Percentiles rank a stretch among this genome's conserved stretches.
phyloP scores from a whole-genome alignment of 169 alveolate genomes.

The Plasmodium chabaudi region DNA sequence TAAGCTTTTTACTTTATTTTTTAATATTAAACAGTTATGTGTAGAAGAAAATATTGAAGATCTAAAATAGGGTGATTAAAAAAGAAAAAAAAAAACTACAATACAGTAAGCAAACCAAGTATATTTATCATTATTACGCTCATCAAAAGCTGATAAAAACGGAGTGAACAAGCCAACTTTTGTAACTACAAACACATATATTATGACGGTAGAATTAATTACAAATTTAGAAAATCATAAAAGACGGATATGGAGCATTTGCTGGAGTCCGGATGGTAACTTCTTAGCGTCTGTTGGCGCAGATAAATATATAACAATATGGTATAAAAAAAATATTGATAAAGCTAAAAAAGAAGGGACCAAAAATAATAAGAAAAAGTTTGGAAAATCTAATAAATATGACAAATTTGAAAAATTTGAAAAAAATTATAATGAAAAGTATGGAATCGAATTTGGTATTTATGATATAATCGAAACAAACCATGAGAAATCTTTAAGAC shows the following conservation, averaged over 20 bases:
- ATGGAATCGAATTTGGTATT: constrained; percentile 14
- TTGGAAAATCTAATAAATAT: not conserved
- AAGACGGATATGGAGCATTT: constrained; percentile 67
- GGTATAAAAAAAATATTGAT: constrained; percentile 36
- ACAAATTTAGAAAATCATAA: constrained; percentile 62
- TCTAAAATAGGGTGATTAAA: too few relatives aligned
- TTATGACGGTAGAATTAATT: constrained; percentile 43
- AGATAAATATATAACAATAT: constrained; percentile 57
- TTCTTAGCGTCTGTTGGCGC: constrained; percentile 63
- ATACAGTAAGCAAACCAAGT: too few relatives aligned
- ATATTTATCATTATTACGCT: too few relatives aligned
- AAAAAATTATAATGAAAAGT: constrained; percentile 1
- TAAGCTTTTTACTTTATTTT: too few relatives aligned
- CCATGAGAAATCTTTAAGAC: constrained; percentile 82
- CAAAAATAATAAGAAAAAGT: constrained; percentile 1
- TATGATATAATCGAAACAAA: constrained; percentile 78
- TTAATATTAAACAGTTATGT: too few relatives aligned
- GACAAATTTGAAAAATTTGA: constrained; percentile 6
- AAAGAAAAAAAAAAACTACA: too few relatives aligned
- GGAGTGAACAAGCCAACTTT: too few relatives aligned
- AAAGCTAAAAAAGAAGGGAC: constrained; percentile 11
- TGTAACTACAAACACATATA: not conserved
- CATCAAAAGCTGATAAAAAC: too few relatives aligned
- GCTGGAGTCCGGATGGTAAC: constrained; percentile 75
- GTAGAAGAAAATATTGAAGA: too few relatives aligned